Evolutionary conservation across 1,284 basidiomycete species (phyloP), one percentile per base, ranked within the genome.

Genomic region (Cryptococcus sp.): DNA sequence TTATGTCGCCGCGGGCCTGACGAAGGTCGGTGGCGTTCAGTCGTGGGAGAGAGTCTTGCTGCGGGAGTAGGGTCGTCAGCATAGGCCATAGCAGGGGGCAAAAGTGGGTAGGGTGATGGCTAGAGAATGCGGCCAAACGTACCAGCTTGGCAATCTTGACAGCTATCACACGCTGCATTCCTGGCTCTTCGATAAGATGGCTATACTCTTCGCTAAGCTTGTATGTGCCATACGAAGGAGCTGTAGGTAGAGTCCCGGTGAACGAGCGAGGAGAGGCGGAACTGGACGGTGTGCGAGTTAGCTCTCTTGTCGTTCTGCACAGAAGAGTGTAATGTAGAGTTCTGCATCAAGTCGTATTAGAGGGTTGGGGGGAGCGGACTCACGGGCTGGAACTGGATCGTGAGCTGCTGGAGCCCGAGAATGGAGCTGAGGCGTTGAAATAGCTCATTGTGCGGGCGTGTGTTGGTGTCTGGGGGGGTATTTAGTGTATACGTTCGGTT

Each of bases 1-100:
- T 55, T 39, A 61, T 61, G 53, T 61, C 59, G 22, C 55, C 59
- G 41, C 52, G 50, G 6, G 59, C 59, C 57, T 61, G 59, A 22
- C 59, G 47, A 40, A 57, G 55, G 15, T 54, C 48, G 6, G 20
- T 27, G 5, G 39, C 7, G 22, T 49, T 52, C 1, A 61, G 43
- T 25, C 54, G 52, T 25, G 59, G 55, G n/a, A 61, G 40, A 15
- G 59, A 45, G 52, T 61, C 49, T 57, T 61, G 59, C 59, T 61
- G 23, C 23, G 39, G 22, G 27, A 19, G 27, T 22, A 13, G 20
- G 11, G 25, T 13, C 8, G 20, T 19, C 35, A 52, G 39, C 22
- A n/a, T 30, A 22, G 20, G 22, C 16, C 25, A 27, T 22, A 3
- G 10, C 20, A 48, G 3, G 17, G 16, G 19, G 15, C 7, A 23